Evolutionary conservation across 768 basidiomycete species (phyloP).

Genomic region (Infundibulicybe gibba): DNA sequence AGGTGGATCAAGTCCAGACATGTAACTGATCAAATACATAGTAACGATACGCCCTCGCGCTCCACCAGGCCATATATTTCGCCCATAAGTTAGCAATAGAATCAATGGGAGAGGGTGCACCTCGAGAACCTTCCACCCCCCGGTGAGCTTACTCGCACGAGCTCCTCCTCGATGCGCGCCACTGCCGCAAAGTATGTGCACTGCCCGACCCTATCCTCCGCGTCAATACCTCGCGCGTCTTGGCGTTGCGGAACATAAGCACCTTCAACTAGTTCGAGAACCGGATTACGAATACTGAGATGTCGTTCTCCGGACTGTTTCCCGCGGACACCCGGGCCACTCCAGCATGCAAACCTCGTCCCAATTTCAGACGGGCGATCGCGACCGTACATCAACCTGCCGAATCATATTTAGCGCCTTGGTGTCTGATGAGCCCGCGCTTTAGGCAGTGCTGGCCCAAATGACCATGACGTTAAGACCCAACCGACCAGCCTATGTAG

Average conservation of each 20-base stretch:
- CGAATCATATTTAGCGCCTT: constrained; percentile 96
- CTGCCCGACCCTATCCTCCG: constrained; percentile 89
- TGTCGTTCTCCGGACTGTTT: constrained; percentile 85
- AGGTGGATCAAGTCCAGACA: constrained; percentile 8
- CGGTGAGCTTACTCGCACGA: constrained; percentile 91
- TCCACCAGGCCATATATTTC: constrained; percentile 38
- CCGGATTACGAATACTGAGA: constrained; percentile 88
- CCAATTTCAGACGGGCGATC: neutral
- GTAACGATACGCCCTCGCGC: constrained; percentile 39
- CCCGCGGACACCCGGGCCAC: constrained; percentile 66
- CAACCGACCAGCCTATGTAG: too few species aligned
- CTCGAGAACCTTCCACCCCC: constrained; percentile 98
- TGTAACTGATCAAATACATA: constrained; percentile 13
- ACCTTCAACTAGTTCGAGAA: constrained; percentile 96
- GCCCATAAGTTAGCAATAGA: neutral
- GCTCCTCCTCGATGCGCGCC: constrained; percentile 83
- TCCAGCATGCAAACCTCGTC: neutral
- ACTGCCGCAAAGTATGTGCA: constrained; percentile 91
- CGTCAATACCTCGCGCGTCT: constrained; percentile 88
- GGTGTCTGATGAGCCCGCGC: constrained; percentile 89
- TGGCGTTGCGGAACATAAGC: constrained; percentile 84
- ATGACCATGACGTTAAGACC: too few species aligned
- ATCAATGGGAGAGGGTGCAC: constrained; percentile 36
- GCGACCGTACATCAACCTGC: constrained; percentile 81
- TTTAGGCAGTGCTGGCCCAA: constrained; percentile 86